phyloP scores from a whole-genome alignment of 2,329 filamentous ascomycete species.

The Hysterium pulicare region DNA sequence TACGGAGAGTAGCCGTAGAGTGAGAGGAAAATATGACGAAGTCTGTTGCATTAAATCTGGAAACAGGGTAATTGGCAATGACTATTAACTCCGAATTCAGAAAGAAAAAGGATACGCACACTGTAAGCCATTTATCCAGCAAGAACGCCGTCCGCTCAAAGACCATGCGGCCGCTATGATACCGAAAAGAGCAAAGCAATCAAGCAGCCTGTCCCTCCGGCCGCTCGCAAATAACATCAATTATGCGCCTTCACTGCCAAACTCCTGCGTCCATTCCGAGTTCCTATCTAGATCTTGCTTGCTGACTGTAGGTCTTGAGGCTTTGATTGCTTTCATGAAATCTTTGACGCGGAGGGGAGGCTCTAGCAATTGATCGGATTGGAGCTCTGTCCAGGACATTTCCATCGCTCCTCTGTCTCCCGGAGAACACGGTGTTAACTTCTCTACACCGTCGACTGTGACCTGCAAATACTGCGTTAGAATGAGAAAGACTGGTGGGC shows the following conservation, averaged over 20 bases:
- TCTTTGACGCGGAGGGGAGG: conserved; percentile 85
- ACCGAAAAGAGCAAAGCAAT: no score
- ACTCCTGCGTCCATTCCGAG: conserved; percentile 92
- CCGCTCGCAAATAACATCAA: no score
- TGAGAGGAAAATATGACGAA: no score
- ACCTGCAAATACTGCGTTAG: conserved; percentile 51
- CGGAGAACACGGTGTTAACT: conserved; percentile 87
- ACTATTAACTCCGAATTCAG: no score
- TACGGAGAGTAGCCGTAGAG: no score
- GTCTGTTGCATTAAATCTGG: no score
- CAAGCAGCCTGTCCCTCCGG: no score
- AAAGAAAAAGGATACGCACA: no score
- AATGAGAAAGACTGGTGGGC: background rate
- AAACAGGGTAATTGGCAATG: no score
- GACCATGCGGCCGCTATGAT: no score
- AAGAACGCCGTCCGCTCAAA: no score
- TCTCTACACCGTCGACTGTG: conserved; percentile 61
- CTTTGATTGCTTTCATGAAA: conserved; percentile 87
- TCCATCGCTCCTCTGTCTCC: conserved; percentile 82
- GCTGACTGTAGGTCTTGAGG: conserved; percentile 85
- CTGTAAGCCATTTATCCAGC: no score
- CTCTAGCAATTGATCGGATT: conserved; percentile 79
- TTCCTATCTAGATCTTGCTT: conserved; percentile 79
- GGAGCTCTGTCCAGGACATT: conserved; percentile 89
- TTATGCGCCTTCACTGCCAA: conserved; percentile 81